These are phyloP conservation scores for Cladosporium sphaerospermum DNA, from an alignment of 2,329 filamentous ascomycete genomes.

Conservation along the genomic window DNA sequence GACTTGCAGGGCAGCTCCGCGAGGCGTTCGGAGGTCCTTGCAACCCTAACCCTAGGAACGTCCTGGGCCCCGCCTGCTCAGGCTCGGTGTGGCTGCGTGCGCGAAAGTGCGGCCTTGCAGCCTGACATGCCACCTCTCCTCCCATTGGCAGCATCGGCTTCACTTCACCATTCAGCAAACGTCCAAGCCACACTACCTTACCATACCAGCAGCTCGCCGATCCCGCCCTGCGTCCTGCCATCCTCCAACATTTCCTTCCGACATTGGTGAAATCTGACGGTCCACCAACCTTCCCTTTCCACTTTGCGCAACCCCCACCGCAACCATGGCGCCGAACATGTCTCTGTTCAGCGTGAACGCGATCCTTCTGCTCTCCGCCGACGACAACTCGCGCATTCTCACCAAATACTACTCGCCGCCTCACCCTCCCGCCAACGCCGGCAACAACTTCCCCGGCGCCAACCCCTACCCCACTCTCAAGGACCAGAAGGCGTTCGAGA, in stretches of 20 bases:
- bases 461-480: constrained; percentile 85
- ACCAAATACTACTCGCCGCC: constrained; percentile 84
- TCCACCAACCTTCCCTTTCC: background rate
- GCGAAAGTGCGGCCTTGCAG: too few relatives aligned
- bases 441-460: constrained; percentile 55
- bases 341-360: constrained; percentile 50
- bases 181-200: constrained; percentile 1
- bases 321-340: constrained; percentile 46
- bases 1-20: too few relatives aligned
- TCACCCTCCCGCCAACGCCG: constrained; percentile 56
- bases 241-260: too few relatives aligned
- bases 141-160: background rate
- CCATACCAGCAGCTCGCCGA: background rate
- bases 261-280: too few relatives aligned
- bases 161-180: background rate
- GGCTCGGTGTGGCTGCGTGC: too few relatives aligned
- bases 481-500: constrained; percentile 94
- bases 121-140: constrained; percentile 1
- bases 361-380: constrained; percentile 54
- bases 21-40: too few relatives aligned
- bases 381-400: constrained; percentile 87
- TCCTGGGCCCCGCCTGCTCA: too few relatives aligned
- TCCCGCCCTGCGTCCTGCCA: too few relatives aligned
- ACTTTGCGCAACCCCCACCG: background rate
- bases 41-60: too few relatives aligned